These are phyloP conservation scores for Arachnopeziza araneosa DNA, from an alignment of 2,329 filamentous ascomycete genomes.

Conservation along the genomic window DNA sequence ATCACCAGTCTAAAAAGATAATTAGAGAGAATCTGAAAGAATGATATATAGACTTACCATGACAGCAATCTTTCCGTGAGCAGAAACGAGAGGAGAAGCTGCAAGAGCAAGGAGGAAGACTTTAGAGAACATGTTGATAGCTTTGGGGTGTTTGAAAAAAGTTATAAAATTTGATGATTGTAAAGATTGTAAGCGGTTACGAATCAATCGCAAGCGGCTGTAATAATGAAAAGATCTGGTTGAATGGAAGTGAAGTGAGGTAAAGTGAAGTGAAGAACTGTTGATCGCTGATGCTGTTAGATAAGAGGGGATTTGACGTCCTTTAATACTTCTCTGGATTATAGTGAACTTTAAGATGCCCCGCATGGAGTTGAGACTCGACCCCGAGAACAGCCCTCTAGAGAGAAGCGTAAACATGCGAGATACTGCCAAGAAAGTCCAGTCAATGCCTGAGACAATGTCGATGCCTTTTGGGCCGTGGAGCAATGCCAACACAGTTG, in stretches of 20 bases:
- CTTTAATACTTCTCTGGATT: not conserved
- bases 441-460: not conserved
- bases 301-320: not conserved
- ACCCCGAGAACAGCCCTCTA: not conserved
- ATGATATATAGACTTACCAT: constrained; percentile 5
- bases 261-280: not conserved
- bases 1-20: constrained; percentile 25
- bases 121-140: constrained; percentile 30
- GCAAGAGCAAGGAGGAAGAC: constrained; percentile 46
- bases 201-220: not conserved
- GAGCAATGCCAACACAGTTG: not conserved
- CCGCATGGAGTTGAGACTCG: not conserved
- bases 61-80: constrained; percentile 39
- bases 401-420: not conserved
- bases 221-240: not conserved
- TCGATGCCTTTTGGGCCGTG: not conserved
- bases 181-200: constrained; percentile 1
- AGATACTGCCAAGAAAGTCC: not conserved
- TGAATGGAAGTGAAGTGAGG: not conserved
- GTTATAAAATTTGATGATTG: not conserved
- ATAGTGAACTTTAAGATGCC: not conserved
- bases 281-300: not conserved
- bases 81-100: constrained; percentile 48
- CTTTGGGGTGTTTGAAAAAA: not conserved
- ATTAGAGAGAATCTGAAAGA: not conserved